Base-by-base conservation (phyloP, 345 rosid genomes). In the Salix dunnii region DNA sequence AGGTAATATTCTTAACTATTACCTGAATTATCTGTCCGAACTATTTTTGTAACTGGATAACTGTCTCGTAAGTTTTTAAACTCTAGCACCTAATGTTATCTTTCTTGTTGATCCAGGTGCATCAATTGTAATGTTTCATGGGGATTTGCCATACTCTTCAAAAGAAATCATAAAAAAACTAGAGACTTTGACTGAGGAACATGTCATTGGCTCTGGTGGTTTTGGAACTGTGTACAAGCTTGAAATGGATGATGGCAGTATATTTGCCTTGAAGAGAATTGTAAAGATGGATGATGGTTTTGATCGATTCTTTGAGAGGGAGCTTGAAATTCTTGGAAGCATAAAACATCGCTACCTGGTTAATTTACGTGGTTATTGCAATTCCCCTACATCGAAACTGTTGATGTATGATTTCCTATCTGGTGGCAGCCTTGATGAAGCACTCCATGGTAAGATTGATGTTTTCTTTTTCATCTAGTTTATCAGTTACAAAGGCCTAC, bases 271-370 rank as follows among this genome's bases (percentile, higher is more conserved):
- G 76, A 96, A 96, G 84, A 87, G 88, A 82, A 94, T 96, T 74
- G 85, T 91, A 30, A 96, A 91, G 86, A 76, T 96, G 85, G 94
- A 96, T 67, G 99, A 90, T 68, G 96, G 97, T 28, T 92, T 96
- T 82, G 93, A 96, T 82, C 93, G 98, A 63, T 96, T 91, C 86
- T 96, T 96, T 43, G 99, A 93, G 83, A 88, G 99, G 81, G 98
- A 94, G 85, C 99, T 96, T 71, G 94, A 92, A 82, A 96, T 96
- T 86, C 97, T 96, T 70, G 99, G 97, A 77, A 96, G 99, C 90
- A 94, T 94, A 80, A 96, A 96, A 78, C 97, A 96, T 31, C 94
- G 99, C 17, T 89, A 92, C 85, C 84, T 96, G 75, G 99, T 96
- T 80, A 96, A 93, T 86, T 84, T 93, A 85, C 88, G 99, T 69